These are phyloP conservation scores for Tuber calosporum DNA, from an alignment of 495 filamentous ascomycete species.

Conservation along the genomic window DNA sequence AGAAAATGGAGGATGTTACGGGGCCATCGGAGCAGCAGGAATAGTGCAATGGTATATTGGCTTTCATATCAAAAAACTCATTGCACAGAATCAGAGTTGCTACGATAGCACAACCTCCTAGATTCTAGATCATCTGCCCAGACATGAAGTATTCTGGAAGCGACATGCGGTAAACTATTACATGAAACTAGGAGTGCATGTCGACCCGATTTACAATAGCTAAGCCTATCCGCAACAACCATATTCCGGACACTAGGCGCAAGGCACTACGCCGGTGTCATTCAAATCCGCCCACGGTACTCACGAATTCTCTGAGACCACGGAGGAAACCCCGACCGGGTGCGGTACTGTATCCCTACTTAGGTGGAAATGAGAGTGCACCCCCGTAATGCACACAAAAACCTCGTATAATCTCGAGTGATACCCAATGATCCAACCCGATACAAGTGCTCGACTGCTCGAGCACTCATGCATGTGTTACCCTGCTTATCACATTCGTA, in stretches of 20 bases:
- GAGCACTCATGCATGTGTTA: background rate
- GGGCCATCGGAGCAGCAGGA: background rate
- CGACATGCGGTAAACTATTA: background rate
- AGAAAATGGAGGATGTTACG: constrained; percentile 1
- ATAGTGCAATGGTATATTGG: background rate
- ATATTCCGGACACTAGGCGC: background rate
- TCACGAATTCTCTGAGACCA: background rate
- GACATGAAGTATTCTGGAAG: background rate
- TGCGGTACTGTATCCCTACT: background rate
- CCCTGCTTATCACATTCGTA: background rate
- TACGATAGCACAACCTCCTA: background rate
- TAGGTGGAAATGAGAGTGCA: too few species aligned
- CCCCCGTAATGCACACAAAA: too few species aligned
- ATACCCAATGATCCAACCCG: background rate
- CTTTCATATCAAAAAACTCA: background rate
- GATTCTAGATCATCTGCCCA: background rate
- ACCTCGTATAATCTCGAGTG: background rate
- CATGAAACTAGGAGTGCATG: background rate
- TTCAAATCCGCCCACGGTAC: background rate
- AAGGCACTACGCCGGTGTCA: background rate
- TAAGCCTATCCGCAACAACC: background rate
- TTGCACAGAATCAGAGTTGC: background rate
- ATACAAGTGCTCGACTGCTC: background rate
- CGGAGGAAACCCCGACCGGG: background rate
- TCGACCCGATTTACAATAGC: background rate